These are phyloP conservation scores for Lipomyces japonicus DNA, from an alignment of 805 yeast genomes.

Conservation along the genomic window DNA sequence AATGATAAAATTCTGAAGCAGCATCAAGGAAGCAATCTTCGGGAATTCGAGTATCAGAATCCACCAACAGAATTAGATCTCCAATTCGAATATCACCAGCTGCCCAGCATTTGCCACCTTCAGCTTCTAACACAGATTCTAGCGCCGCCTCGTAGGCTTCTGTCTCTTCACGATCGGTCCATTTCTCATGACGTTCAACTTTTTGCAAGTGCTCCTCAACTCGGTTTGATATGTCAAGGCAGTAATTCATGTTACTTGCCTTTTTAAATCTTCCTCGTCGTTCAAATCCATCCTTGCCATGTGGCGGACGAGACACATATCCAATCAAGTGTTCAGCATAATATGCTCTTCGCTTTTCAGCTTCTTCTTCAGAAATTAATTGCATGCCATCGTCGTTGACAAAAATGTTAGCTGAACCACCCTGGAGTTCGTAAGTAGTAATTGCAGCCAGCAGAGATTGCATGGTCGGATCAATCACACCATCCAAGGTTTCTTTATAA, in stretches of 20 bases:
- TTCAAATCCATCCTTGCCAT: constrained; percentile 20
- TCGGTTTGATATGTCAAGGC: constrained; percentile 17
- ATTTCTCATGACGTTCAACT: constrained; percentile 14
- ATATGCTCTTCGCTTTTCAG: constrained; percentile 10
- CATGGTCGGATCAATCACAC: constrained; percentile 24
- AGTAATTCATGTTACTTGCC: constrained; percentile 26
- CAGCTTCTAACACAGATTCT: constrained; percentile 1
- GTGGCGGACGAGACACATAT: constrained; percentile 25
- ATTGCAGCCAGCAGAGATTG: constrained; percentile 19
- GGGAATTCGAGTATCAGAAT: constrained; percentile 26
- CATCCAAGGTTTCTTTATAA: constrained; percentile 21
- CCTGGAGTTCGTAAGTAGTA: constrained; percentile 24
- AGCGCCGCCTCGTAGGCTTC: constrained; percentile 15
- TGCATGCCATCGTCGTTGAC: constrained; percentile 27
- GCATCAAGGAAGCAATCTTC: constrained; percentile 25
- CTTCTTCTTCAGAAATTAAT: constrained; percentile 15
- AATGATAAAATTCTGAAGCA: constrained; percentile 20
- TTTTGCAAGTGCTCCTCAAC: constrained; percentile 17
- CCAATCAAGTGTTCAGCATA: constrained; percentile 22
- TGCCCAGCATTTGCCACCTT: constrained; percentile 13
- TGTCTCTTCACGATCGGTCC: constrained; percentile 18
- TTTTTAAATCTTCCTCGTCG: constrained; percentile 24
- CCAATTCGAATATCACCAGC: constrained; percentile 26
- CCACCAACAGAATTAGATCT: constrained; percentile 18
- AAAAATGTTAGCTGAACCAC: constrained; percentile 22